These are phyloP conservation scores for Carex scoparia DNA, from an alignment of 176 grass and related monocot genomes.

Conservation along the genomic window DNA sequence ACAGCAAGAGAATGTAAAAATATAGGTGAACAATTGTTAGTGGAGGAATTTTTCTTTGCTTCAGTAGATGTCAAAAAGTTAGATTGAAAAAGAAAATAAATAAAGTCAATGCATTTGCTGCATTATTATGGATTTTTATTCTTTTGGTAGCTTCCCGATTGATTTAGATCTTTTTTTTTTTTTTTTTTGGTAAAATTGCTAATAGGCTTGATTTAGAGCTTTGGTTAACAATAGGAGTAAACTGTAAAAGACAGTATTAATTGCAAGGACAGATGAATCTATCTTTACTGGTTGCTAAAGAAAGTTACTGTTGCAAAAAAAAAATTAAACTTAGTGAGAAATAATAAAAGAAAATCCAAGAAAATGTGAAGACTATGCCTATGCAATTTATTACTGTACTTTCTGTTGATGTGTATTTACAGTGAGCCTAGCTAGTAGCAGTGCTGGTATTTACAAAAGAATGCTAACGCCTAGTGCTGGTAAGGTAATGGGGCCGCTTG, in stretches of 20 bases:
- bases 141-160: background rate
- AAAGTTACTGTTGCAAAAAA: slow-evolving; percentile 3
- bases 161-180: background rate
- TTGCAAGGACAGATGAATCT: background rate
- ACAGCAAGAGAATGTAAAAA: slow-evolving; percentile 3
- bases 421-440: background rate
- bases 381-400: background rate
- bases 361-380: slow-evolving; percentile 16
- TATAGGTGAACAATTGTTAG: background rate
- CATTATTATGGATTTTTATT: background rate
- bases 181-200: no score
- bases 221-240: background rate
- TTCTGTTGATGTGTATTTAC: slow-evolving; percentile 2
- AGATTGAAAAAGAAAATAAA: background rate
- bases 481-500: slow-evolving; percentile 22
- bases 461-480: background rate
- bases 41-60: slow-evolving; percentile 1
- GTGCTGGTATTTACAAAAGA: slow-evolving; percentile 8
- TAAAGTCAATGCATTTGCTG: slow-evolving; percentile 9
- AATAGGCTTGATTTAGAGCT: background rate
- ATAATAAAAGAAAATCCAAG: background rate
- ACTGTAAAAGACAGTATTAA: background rate
- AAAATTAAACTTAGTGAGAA: background rate
- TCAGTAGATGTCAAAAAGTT: background rate
- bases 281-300: background rate